phyloP scores from a whole-genome alignment of 2,329 filamentous ascomycete species.

The Monilinia polystroma region DNA sequence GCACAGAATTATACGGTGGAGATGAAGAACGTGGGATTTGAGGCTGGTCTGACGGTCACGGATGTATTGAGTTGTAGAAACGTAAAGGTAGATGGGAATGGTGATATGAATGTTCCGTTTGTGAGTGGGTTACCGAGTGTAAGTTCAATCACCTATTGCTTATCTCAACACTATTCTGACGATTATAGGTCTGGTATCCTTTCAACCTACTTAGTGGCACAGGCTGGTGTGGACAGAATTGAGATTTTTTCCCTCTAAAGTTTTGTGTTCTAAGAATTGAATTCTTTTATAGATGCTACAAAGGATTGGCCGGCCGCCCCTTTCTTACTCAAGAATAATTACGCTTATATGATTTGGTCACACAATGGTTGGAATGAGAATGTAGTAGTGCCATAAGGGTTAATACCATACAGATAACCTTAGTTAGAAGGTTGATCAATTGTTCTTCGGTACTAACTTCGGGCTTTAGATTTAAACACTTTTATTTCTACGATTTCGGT shows the following conservation, averaged over 20 bases:
- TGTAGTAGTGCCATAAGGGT: no score
- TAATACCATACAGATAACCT: no score
- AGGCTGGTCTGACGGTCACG: slow-evolving; percentile 18
- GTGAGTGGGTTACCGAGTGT: slow-evolving; percentile 17
- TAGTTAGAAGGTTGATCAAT: no score
- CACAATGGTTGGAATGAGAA: no score
- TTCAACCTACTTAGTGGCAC: slow-evolving; percentile 2
- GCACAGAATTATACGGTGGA: slow-evolving; percentile 18
- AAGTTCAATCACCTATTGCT: neutral
- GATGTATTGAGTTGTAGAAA: slow-evolving; percentile 27
- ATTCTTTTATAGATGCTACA: no score
- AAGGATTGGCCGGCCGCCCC: no score
- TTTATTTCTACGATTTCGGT: no score
- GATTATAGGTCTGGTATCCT: neutral
- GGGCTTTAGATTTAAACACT: no score
- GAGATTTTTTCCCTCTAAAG: neutral
- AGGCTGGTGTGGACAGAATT: neutral
- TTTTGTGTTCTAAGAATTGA: no score
- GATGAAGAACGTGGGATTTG: slow-evolving; percentile 23
- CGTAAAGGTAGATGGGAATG: slow-evolving; percentile 12
- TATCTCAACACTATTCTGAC: neutral
- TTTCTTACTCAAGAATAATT: no score
- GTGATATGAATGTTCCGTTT: slow-evolving; percentile 18
- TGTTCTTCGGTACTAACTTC: no score
- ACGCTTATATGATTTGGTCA: no score